phyloP scores from a whole-genome alignment of 306 rosid species.

The Fragaria iinumae region DNA sequence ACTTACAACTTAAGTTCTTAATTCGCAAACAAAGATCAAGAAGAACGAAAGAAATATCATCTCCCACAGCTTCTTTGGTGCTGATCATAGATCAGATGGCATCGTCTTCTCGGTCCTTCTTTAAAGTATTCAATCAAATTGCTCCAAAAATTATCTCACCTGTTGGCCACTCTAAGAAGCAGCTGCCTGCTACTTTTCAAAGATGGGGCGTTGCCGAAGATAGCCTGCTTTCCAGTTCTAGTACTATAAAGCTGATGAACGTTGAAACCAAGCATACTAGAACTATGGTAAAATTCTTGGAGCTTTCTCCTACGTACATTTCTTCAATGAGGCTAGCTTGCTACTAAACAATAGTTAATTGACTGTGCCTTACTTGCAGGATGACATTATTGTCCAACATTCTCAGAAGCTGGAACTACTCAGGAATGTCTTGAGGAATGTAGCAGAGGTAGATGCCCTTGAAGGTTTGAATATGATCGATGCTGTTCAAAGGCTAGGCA shows the following conservation, averaged over 20 bases:
- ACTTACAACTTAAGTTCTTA: background rate
- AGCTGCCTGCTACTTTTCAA: background rate
- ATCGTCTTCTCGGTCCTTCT: background rate
- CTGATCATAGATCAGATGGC: constrained; percentile 16
- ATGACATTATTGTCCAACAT: constrained; percentile 6
- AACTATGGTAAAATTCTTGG: background rate
- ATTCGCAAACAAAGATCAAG: background rate
- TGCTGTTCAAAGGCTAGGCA: constrained; percentile 32
- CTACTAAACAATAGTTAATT: background rate
- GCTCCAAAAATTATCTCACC: background rate
- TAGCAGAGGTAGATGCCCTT: background rate
- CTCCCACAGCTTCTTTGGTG: too few relatives aligned
- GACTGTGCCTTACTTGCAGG: background rate
- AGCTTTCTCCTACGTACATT: background rate
- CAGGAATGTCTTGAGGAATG: constrained; percentile 3
- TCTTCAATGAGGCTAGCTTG: background rate
- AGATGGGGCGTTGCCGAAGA: constrained; percentile 10
- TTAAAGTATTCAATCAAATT: background rate
- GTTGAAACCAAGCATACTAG: background rate
- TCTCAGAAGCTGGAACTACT: background rate
- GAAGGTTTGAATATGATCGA: constrained; percentile 37
- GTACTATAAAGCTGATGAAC: background rate
- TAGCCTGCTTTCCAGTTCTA: background rate
- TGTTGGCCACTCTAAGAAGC: background rate
- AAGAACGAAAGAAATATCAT: background rate